phyloP scores from a whole-genome alignment of 2,329 filamentous ascomycete species.

The Phyllosticta citribraziliensis region DNA sequence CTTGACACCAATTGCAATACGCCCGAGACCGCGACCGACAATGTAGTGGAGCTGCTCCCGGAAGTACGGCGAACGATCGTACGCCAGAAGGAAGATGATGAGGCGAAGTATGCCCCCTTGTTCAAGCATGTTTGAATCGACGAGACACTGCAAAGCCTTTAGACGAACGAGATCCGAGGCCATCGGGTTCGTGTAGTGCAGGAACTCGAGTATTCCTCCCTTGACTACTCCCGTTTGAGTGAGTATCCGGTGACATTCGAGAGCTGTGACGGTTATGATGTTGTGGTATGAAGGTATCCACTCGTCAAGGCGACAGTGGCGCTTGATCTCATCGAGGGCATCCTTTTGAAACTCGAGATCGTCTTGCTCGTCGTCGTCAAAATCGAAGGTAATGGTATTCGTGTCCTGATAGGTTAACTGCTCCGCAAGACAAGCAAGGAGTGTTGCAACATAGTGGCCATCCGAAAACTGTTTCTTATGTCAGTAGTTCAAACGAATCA shows the following conservation, averaged over 20 bases:
- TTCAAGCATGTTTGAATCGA: conserved; percentile 45
- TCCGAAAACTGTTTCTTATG: conserved; percentile 58
- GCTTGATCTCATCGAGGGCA: conserved; percentile 51
- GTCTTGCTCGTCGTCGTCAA: conserved; percentile 40
- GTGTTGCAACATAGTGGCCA: conserved; percentile 72
- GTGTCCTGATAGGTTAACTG: conserved; percentile 32
- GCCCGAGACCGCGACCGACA: conserved; percentile 47
- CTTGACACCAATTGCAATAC: conserved; percentile 48
- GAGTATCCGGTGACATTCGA: conserved; percentile 49
- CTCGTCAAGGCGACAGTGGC: conserved; percentile 55
- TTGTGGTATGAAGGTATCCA: conserved; percentile 59
- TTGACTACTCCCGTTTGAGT: conserved; percentile 44
- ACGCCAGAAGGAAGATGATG: conserved; percentile 46
- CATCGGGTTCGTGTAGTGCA: conserved; percentile 50
- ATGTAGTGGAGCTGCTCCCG: conserved; percentile 42
- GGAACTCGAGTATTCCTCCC: conserved; percentile 45
- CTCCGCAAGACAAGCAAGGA: conserved; percentile 57
- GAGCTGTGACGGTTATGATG: conserved; percentile 50
- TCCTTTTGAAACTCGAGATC: conserved; percentile 46
- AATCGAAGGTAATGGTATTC: conserved; percentile 22
- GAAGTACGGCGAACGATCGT: conserved; percentile 49
- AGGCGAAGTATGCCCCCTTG: conserved; percentile 44
- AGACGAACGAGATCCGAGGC: conserved; percentile 52
- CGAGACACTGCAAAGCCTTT: conserved; percentile 48
- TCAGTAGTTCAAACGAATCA: conserved; percentile 11